Evolutionary conservation across 2,329 filamentous ascomycete species (phyloP), one percentile per base, ranked within the genome.

Genomic region (Pochonia chlamydosporia): DNA sequence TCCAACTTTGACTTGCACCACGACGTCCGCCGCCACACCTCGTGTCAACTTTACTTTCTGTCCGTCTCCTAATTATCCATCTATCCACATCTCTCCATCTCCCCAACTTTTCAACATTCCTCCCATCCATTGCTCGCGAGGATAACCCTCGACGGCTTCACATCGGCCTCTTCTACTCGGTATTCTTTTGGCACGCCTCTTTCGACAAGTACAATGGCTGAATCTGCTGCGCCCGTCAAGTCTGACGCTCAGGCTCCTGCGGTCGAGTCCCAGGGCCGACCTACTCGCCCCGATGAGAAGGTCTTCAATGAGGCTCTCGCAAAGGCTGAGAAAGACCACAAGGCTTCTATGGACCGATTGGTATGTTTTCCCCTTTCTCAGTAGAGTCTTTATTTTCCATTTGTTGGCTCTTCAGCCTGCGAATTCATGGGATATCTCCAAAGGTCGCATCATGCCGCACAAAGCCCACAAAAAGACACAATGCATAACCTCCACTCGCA

Each of bases 211-310:
- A 63, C 71, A 60, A 71, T 71, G 67, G 68, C 73, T 51, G 68
- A 73, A 48, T 66, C 72, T 49, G 65, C 70, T 51, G 63, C 73
- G 66, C 71, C 46, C 48, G 65, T 70, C 51, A 63, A 74, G 41
- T 65, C 75, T n/a, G n/a, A n/a, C n/a, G n/a, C n/a, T 47, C 64
- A 74, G 51, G 66, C 71, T 54, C 57, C 63, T 52, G 68, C 66
- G 57, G 68, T 67, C 48, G 64, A 72, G 52, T 63, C 64, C 44
- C 45, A 64, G 49, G 67, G 72, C 61, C 89, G 84, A 72, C 90
- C 91, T 46, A 80, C 87, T 70, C 89, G 87, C 77, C 93, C 93
- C 40, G 88, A 96, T 68, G 87, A 93, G 73, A 85, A 85, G 55
- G 74, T 77, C 57, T 99, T 84, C 76, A 90, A 95, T 73, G 79